These are phyloP conservation scores for Cicer chorassanicum DNA, from an alignment of 306 rosid genomes.

Conservation along the genomic window DNA sequence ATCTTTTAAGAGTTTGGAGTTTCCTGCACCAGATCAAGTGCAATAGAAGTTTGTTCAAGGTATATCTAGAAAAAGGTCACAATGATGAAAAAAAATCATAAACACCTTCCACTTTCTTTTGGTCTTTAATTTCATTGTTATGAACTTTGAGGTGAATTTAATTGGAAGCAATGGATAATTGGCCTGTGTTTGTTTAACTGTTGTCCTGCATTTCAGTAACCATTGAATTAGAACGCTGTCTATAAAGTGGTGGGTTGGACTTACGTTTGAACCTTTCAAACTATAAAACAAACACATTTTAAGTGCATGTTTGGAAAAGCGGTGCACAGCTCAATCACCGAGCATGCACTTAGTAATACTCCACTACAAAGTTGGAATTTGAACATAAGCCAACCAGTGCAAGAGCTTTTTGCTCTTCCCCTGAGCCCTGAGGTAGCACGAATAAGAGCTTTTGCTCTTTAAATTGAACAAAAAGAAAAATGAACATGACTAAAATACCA, in stretches of 20 bases:
- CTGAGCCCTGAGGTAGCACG: no score
- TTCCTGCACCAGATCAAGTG: conserved; percentile 62
- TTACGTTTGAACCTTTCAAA: background rate
- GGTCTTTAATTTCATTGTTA: background rate
- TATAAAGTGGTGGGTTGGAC: background rate
- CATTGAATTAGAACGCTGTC: background rate
- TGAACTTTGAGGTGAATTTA: background rate
- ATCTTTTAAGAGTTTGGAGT: conserved; percentile 64
- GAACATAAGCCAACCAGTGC: no score
- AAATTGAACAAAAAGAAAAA: no score
- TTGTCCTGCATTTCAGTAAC: background rate
- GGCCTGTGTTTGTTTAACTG: background rate
- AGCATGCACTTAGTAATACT: no score
- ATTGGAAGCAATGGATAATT: conserved; percentile 5
- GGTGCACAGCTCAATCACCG: no score
- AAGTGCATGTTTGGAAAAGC: no score
- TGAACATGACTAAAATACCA: no score
- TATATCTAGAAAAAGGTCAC: conserved; percentile 1
- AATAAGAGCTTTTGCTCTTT: no score
- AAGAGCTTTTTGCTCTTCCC: no score
- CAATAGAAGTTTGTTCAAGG: conserved; percentile 41
- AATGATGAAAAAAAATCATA: conserved; percentile 8
- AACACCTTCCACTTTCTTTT: conserved; percentile 3
- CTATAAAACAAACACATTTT: no score
- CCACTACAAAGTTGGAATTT: no score